phyloP scores from a whole-genome alignment of 73 alveolate species.

The Symbiodinium pilosum region DNA sequence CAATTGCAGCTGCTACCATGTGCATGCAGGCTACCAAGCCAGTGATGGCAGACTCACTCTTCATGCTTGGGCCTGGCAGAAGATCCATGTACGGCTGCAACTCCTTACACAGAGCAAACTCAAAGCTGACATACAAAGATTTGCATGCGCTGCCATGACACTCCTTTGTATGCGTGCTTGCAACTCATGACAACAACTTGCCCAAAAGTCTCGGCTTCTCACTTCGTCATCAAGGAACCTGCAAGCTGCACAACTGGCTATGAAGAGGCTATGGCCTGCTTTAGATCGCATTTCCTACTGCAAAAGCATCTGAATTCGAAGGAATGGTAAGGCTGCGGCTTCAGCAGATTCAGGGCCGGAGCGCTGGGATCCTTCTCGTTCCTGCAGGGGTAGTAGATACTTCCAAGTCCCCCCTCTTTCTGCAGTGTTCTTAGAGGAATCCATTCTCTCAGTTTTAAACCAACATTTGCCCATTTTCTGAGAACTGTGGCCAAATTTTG shows the following conservation, averaged over 20 bases:
- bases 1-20: no score
- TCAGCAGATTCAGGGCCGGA: conserved; percentile 49
- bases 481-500: no score
- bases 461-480: no score
- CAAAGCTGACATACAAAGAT: not conserved
- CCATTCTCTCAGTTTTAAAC: no score
- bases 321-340: no score
- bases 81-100: conserved; percentile 54
- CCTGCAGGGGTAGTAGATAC: conserved; percentile 27
- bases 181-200: not conserved
- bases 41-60: no score
- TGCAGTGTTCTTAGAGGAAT: no score
- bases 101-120: not conserved
- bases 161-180: not conserved
- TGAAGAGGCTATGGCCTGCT: no score
- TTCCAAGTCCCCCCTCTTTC: no score
- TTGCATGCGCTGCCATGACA: not conserved
- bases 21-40: no score
- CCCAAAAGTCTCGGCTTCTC: not conserved
- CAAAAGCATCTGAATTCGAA: not conserved
- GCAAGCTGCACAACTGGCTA: no score
- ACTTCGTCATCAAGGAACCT: conserved; percentile 1
- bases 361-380: conserved; percentile 69
- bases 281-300: not conserved
- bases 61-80: conserved; percentile 87